These are phyloP conservation scores for Patellifolia procumbens DNA, from an alignment of 179 eudicot genomes.

Conservation along the genomic window DNA sequence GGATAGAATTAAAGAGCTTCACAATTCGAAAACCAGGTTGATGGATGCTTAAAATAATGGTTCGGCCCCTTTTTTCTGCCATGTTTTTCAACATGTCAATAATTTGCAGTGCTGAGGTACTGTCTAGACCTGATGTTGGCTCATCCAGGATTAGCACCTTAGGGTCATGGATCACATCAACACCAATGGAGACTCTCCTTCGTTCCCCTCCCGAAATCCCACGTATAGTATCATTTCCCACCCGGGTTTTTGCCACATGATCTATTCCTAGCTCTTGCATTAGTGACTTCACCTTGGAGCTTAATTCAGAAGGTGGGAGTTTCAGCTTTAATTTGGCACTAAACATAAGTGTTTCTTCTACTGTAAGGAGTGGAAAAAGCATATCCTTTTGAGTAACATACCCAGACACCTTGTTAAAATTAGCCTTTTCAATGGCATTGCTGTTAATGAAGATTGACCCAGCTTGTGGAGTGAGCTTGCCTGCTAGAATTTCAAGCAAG, in stretches of 20 bases:
- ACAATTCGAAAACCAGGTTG: constrained; percentile 95
- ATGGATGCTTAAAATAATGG: constrained; percentile 79
- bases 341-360: constrained; percentile 80
- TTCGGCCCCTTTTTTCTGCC: constrained; percentile 79
- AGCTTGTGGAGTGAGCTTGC: constrained; percentile 60
- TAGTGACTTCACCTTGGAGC: constrained; percentile 53
- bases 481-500: constrained; percentile 84
- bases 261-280: constrained; percentile 72
- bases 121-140: constrained; percentile 97
- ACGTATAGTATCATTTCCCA: constrained; percentile 66
- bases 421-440: constrained; percentile 48
- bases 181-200: constrained; percentile 89
- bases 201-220: constrained; percentile 96
- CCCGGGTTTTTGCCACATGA: constrained; percentile 64
- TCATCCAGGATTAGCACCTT: constrained; percentile 83
- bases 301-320: constrained; percentile 44
- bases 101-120: constrained; percentile 85
- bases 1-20: constrained; percentile 68
- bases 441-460: constrained; percentile 62
- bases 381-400: constrained; percentile 89
- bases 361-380: constrained; percentile 87
- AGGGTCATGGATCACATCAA: constrained; percentile 89
- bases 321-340: constrained; percentile 68
- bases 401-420: constrained; percentile 79
- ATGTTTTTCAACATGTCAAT: constrained; percentile 80